Base-by-base conservation (phyloP, 495 filamentous ascomycete genomes). In the Aspergillus cavernicola region DNA sequence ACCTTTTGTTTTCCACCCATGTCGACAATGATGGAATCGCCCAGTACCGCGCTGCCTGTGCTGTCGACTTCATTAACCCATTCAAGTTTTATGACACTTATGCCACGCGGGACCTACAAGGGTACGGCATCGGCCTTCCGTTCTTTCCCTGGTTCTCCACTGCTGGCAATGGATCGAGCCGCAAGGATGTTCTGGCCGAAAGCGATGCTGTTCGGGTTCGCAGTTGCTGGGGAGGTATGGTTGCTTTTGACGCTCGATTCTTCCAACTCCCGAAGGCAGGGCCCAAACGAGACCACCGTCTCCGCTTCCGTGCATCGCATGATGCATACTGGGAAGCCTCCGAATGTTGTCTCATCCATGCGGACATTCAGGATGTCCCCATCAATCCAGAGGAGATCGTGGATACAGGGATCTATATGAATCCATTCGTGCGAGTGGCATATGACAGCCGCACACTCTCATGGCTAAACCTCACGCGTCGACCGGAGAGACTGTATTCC, bases 41-140 rank as follows among this genome's bases (percentile, higher is more conserved):
- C 2, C 64, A 78, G 41, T 92, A 90, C 60, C 80, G 83, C n/a
- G 85, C 87, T n/a, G 88, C 86, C 2, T 93, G 89, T 59, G 88
- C 85, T 3, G 70, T 88, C 6, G 89, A 93, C 63, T 92, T 87
- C 55, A 81, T 84, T 61, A 84, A 84, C 42, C 80, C 85, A 0
- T 82, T 89, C 67, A 88, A 88, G 58, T 89, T 86, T 65, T 93
- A 93, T 61, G 89, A 93, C 67, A 85, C 86, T 3, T 91, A 85
- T 72, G 88, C 89, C 10, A 85, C 85, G 16, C 77, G 89, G 4
- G 89, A 93, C 58, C 64, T 78, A 5, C 83, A 91, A 52, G 88
- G 89, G 1, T 87, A 83, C 59, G 77, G 76, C 45, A 75, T 85
- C 57, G 88, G 85, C 0, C 66, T 90, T 1, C 84, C 87, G 0